These are phyloP conservation scores for Gentiana dahurica DNA, from an alignment of 257 asterid genomes.

Conservation along the genomic window DNA sequence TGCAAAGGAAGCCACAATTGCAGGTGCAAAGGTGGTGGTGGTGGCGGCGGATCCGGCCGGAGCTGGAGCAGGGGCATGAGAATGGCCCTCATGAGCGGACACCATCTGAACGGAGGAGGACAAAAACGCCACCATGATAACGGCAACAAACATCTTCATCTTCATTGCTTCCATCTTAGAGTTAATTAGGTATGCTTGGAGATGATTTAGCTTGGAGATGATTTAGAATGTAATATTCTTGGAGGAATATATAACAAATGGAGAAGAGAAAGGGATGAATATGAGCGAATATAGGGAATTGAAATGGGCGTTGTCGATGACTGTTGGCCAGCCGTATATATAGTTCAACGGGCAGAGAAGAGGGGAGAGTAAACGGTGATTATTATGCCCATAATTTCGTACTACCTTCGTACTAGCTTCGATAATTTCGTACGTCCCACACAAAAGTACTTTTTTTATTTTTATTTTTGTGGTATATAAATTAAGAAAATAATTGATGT, in stretches of 20 bases:
- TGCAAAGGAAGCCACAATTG: slow-evolving; percentile 23
- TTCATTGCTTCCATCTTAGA: slow-evolving; percentile 36
- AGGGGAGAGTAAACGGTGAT: no score
- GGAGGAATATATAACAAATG: background rate
- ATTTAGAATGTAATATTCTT: background rate
- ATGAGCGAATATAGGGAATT: background rate
- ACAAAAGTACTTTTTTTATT: no score
- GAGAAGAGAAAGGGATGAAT: background rate
- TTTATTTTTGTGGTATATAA: no score
- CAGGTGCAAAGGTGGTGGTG: slow-evolving; percentile 20
- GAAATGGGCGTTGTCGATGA: background rate
- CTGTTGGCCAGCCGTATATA: background rate
- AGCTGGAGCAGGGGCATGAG: slow-evolving; percentile 32
- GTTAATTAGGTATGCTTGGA: background rate
- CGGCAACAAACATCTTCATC: slow-evolving; percentile 25
- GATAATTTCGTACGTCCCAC: no score
- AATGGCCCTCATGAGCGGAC: slow-evolving; percentile 12
- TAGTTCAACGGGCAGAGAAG: background rate
- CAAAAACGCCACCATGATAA: slow-evolving; percentile 21
- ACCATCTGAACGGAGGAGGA: slow-evolving; percentile 23
- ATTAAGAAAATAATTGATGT: no score
- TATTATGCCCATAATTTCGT: no score
- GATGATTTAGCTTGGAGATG: no score
- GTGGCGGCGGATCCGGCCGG: slow-evolving; percentile 24
- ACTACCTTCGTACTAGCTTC: no score